These are phyloP conservation scores for Pythium myriotylum DNA, from an alignment of 352 stramenopile genomes.

Conservation along the genomic window DNA sequence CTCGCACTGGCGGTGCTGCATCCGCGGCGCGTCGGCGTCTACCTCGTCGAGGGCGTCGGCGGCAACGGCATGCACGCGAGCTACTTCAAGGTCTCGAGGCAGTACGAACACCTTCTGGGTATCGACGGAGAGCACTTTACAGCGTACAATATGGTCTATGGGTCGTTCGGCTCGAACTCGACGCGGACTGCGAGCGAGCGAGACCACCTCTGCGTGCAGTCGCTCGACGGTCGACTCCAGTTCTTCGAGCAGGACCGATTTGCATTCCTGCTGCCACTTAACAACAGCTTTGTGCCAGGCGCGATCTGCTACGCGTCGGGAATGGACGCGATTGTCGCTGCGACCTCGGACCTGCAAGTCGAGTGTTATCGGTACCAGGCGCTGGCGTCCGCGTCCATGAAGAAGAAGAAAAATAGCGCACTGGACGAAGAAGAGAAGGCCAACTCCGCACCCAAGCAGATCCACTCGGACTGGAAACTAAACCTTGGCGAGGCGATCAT, in stretches of 20 bases:
- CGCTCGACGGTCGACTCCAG: conserved; percentile 89
- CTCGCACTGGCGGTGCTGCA: conserved; percentile 88
- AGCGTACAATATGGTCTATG: conserved; percentile 88
- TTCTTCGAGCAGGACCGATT: conserved; percentile 92
- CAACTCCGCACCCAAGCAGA: conserved; percentile 31
- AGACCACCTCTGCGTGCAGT: conserved; percentile 91
- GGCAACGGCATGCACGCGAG: conserved; percentile 71
- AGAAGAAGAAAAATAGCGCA: conserved; percentile 53
- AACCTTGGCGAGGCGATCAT: conserved; percentile 65
- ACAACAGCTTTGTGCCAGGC: conserved; percentile 81
- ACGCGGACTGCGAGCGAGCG: conserved; percentile 28
- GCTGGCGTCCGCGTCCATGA: conserved; percentile 71
- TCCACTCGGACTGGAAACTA: conserved; percentile 72
- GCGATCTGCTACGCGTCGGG: conserved; percentile 76
- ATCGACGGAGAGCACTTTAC: conserved; percentile 91
- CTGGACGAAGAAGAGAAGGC: conserved; percentile 49
- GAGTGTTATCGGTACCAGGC: conserved; percentile 91
- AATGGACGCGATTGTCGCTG: conserved; percentile 83
- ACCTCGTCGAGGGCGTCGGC: conserved; percentile 78
- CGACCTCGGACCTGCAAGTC: conserved; percentile 80
- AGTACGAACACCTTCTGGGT: conserved; percentile 87
- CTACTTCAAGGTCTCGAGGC: conserved; percentile 82
- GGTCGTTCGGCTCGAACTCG: conserved; percentile 63
- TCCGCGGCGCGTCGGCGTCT: conserved; percentile 76
- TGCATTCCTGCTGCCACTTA: conserved; percentile 84